Base-by-base conservation (phyloP, 306 rosid species). In the Chamaecrista fasciculata region DNA sequence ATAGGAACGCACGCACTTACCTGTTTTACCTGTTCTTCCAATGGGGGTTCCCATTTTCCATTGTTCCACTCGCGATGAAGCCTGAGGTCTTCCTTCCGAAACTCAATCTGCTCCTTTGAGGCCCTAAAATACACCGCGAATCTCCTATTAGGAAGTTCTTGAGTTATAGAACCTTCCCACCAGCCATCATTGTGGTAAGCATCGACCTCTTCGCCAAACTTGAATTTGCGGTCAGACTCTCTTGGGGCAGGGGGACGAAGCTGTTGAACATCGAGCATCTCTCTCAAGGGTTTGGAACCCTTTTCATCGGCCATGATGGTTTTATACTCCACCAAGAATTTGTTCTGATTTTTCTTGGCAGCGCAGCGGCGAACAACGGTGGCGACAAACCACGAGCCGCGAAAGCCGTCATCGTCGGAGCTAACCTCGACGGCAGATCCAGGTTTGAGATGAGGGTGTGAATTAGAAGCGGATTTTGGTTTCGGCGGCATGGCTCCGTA, bases 161-260 rank as follows among this genome's bases (percentile, higher is more conserved):
- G 2, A 0, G 82, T 72, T 0, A 86, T 71, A 40, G 55, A 60
- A 34, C 89, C 92, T 66, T 79, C 84, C 92, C 92, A 86, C 92
- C 92, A 86, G 24, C 92, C 92, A 0, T 84, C 92, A 5, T 86
- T 72, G 62, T 75, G 73, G 74, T 11, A 81, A 0, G 86, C 92
- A 25, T 86, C 92, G 25, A 86, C 89, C 49, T 84, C 82, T 5
- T 86, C 87, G 23, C 92, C 92, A 34, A 71, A 69, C 69, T 62
- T 78, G 78, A 81, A 79, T 8, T 36, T 64, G 16, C 47, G 44
- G 24, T 15, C 24, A 11, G 68, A 5, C 59, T 79, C 85, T 33
- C n/a, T 2, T 2, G 82, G 85, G 0, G 75, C 87, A 4, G 51
- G 33, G 5, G 89, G 92, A 3, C 92, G 86, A 42, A 86, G 82